Evolutionary conservation across 768 basidiomycete genomes (phyloP).

Genomic region (Lactarius hengduanensis): DNA sequence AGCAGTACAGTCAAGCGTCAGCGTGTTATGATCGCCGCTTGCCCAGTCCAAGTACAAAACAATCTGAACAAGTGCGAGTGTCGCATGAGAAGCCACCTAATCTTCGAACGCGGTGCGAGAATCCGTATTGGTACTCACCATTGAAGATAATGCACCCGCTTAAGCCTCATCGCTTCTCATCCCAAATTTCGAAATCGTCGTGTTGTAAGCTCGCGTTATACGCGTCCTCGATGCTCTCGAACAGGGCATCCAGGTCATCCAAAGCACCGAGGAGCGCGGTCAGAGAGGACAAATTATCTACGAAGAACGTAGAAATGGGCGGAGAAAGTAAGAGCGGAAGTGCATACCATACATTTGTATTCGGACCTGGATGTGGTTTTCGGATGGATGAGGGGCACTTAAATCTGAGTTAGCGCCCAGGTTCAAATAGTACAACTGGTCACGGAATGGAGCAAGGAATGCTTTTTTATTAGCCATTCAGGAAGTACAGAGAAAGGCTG

Average conservation of each 20-base stretch:
- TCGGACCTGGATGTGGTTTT: slow-evolving; percentile 94
- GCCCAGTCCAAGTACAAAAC: neutral
- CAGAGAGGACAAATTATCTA: slow-evolving; percentile 86
- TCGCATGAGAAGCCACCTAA: neutral
- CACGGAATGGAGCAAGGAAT: slow-evolving; percentile 2
- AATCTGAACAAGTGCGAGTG: neutral
- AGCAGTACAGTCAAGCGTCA: neutral
- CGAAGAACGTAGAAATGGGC: neutral
- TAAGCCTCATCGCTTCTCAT: slow-evolving; percentile 54
- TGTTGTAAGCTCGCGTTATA: slow-evolving; percentile 60
- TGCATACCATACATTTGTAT: slow-evolving; percentile 99
- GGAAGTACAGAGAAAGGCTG: neutral
- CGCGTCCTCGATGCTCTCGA: slow-evolving; percentile 63
- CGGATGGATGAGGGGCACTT: slow-evolving; percentile 93
- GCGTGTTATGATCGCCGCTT: neutral
- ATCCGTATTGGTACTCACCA: slow-evolving; percentile 5
- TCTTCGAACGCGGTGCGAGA: neutral
- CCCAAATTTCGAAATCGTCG: slow-evolving; percentile 63
- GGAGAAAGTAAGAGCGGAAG: neutral
- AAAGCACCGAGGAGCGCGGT: slow-evolving; percentile 77
- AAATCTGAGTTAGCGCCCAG: slow-evolving; percentile 3
- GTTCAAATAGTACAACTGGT: slow-evolving; percentile 13
- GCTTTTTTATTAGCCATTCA: neutral
- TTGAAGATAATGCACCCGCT: neutral
- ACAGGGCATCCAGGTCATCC: slow-evolving; percentile 73